phyloP scores from a whole-genome alignment of 139 green algal genomes.

The Penium margaritaceum region DNA sequence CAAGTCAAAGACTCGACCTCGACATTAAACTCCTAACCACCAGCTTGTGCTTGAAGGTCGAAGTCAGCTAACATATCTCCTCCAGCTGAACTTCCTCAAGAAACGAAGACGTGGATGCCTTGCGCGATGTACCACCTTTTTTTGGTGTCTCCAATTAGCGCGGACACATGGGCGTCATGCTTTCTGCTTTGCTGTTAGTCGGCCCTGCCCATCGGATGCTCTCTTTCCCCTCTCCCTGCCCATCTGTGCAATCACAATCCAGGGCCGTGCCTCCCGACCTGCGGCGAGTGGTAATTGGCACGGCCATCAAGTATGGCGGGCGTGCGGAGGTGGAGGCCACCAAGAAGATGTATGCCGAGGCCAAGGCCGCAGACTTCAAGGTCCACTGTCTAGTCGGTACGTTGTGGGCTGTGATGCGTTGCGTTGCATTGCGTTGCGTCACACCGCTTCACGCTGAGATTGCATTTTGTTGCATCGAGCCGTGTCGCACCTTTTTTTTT shows the following conservation, averaged over 20 bases:
- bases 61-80: background rate
- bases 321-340: constrained; percentile 32
- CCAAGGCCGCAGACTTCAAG: constrained; percentile 26
- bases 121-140: background rate
- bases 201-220: background rate
- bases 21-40: too few species aligned
- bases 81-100: background rate
- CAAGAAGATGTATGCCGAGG: constrained; percentile 36
- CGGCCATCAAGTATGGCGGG: constrained; percentile 29
- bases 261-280: background rate
- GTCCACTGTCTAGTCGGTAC: constrained; percentile 42
- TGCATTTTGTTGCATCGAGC: too few species aligned
- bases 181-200: background rate
- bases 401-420: too few species aligned
- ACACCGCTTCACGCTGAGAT: too few species aligned
- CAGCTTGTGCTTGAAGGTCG: too few species aligned
- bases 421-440: too few species aligned
- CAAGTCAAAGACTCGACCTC: too few species aligned
- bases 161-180: too few species aligned
- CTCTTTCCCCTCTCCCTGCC: background rate
- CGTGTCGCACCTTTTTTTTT: too few species aligned
- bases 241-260: background rate
- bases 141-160: background rate
- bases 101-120: background rate
- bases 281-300: constrained; percentile 19